Percentiles rank a stretch among this genome's conserved stretches.
Evolutionary conservation across 768 basidiomycete genomes (phyloP).

Genomic region (Psilocybe subaeruginosa): DNA sequence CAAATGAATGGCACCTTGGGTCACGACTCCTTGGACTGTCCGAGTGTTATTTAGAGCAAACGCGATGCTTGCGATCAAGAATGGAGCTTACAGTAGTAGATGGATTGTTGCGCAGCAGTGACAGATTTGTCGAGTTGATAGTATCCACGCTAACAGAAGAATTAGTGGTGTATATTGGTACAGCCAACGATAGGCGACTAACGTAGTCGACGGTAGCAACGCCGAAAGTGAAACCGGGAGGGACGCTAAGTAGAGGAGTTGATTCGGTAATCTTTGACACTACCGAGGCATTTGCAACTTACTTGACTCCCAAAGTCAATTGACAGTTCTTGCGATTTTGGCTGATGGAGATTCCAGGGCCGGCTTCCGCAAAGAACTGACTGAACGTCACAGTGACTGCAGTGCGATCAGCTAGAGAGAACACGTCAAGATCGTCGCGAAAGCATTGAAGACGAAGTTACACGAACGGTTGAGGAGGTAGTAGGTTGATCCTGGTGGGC

Average conservation of each 20-base stretch:
- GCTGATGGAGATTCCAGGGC: conserved; percentile 26
- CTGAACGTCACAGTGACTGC: conserved; percentile 28
- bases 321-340: conserved; percentile 28
- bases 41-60: neutral
- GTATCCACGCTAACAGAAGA: conserved; percentile 22
- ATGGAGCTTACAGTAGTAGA: conserved; percentile 25
- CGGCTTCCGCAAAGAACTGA: conserved; percentile 25
- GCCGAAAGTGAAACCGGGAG: conserved; percentile 28
- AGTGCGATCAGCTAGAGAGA: conserved; percentile 16
- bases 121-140: conserved; percentile 28
- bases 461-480: conserved; percentile 21
- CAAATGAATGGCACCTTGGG: conserved; percentile 18
- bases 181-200: neutral
- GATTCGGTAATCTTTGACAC: neutral
- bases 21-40: conserved; percentile 26
- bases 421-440: neutral
- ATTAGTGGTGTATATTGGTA: neutral
- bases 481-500: conserved; percentile 26
- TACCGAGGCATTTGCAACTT: neutral
- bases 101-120: conserved; percentile 26
- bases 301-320: conserved; percentile 26
- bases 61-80: neutral
- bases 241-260: conserved; percentile 10
- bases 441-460: neutral
- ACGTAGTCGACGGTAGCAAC: conserved; percentile 28